Evolutionary conservation across 805 yeast genomes (phyloP).

Genomic region (Ogataea zsoltii): DNA sequence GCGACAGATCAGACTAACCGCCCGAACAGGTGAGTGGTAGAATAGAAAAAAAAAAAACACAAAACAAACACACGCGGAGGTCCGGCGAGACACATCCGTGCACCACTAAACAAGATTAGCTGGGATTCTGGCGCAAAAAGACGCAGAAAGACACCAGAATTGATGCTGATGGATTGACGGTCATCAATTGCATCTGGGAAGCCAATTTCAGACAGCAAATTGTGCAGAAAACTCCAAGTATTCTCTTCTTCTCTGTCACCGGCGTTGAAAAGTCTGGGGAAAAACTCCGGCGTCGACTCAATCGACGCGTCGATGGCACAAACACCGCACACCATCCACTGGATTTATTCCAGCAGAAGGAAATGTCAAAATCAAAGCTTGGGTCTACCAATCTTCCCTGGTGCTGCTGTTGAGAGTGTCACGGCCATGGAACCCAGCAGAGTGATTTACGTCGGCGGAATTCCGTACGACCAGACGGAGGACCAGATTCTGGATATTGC

Average conservation of each 20-base stretch:
- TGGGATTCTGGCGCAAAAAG: too few species aligned
- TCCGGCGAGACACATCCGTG: background rate
- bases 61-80: background rate
- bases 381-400: too few species aligned
- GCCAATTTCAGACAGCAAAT: too few species aligned
- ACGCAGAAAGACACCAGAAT: too few species aligned
- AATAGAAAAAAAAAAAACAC: background rate
- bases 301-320: background rate
- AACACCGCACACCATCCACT: background rate
- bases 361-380: too few species aligned
- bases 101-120: too few species aligned
- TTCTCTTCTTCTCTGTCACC: background rate
- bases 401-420: background rate
- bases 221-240: too few species aligned
- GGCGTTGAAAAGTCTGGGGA: background rate
- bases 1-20: background rate
- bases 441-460: constrained; percentile 77
- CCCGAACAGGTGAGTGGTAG: background rate
- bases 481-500: constrained; percentile 87
- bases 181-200: too few species aligned
- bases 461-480: constrained; percentile 92
- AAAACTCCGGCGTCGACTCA: background rate
- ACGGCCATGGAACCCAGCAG: constrained; percentile 30
- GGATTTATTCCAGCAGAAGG: too few species aligned
- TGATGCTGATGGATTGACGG: too few species aligned